Conservation (phyloP, 805 yeast species). For the Maudiozyma turicensis region DNA sequence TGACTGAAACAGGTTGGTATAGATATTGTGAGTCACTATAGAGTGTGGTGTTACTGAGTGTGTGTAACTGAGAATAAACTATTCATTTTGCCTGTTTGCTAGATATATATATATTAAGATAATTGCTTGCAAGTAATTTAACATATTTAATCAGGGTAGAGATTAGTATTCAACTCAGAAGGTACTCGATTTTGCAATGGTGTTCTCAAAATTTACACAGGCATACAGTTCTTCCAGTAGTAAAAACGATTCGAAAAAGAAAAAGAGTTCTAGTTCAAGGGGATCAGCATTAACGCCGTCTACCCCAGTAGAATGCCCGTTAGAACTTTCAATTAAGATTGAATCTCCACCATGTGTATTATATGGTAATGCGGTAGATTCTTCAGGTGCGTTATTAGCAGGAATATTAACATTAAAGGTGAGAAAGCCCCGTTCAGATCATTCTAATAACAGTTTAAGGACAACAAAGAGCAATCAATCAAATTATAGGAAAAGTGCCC, state of each 20-base stretch:
- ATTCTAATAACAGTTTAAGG: not conserved
- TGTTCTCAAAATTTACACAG: constrained; percentile 2
- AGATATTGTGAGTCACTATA: too few species aligned
- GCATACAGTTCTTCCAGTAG: not conserved
- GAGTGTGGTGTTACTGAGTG: too few species aligned
- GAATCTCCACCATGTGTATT: constrained; percentile 89
- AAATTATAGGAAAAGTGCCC: not conserved
- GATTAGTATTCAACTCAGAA: not conserved
- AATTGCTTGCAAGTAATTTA: too few species aligned
- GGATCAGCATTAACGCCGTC: not conserved
- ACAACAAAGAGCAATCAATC: not conserved
- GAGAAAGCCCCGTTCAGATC: constrained; percentile 8
- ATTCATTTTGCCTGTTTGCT: too few species aligned
- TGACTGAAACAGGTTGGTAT: too few species aligned
- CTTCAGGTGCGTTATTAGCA: constrained; percentile 76
- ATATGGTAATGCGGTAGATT: constrained; percentile 68
- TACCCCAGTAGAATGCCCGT: constrained; percentile 20
- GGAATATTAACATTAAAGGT: constrained; percentile 64
- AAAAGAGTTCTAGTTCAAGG: not conserved
- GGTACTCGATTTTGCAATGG: constrained; percentile 1
- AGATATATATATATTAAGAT: too few species aligned
- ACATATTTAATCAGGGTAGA: not conserved
- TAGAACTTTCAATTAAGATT: constrained; percentile 47
- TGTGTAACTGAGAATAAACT: too few species aligned
- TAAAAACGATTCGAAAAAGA: not conserved